Base-by-base conservation (phyloP, 495 filamentous ascomycete species). In the Penicillium flavigenum region DNA sequence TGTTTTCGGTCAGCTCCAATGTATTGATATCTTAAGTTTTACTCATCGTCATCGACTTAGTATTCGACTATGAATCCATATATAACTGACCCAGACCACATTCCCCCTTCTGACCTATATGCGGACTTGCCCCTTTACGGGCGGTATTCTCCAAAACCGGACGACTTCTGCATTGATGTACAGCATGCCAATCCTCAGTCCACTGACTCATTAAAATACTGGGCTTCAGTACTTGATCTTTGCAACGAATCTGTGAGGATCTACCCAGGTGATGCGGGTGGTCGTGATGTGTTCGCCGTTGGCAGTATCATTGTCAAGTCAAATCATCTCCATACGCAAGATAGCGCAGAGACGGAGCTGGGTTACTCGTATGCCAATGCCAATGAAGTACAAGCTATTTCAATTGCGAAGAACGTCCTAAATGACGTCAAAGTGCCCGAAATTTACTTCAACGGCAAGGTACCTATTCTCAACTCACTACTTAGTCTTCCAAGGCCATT, bases 261-360 rank as follows among this genome's bases (percentile, higher is more conserved):
- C 20, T 77, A 77, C 41, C 62, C 62, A 12, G 66, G 56, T 53
- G 62, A 65, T n/a, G 68, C 71, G 31, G 73, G 67, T 17, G 74
- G 70, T 8, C 70, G 74, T 16, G 75, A 79, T 55, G 73, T 78
- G 8, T 78, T 78, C 51, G 73, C 75, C 20, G 60, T 77, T 41
- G 76, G 77, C n/a, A 75, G 69, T 47, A 64, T 76, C 14, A 76
- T 80, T 44, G 64, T 80, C 44, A 80, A 77, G 58, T 76, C 74
- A 5, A 75, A 69, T 50, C 73, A 77, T 60, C 71, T 77, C 39
- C 63, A 74, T 31, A 29, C 38, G 32, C 55, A 17, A 14, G 43
- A 46, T 22, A 26, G 39, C 12, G 50, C 22, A 24, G 22, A 24
- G 22, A 24, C 3, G 22, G 22, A 24, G 22, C 22, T 24, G 22